phyloP scores from a whole-genome alignment of 768 basidiomycete species.

The Rhizopogon roseolus region DNA sequence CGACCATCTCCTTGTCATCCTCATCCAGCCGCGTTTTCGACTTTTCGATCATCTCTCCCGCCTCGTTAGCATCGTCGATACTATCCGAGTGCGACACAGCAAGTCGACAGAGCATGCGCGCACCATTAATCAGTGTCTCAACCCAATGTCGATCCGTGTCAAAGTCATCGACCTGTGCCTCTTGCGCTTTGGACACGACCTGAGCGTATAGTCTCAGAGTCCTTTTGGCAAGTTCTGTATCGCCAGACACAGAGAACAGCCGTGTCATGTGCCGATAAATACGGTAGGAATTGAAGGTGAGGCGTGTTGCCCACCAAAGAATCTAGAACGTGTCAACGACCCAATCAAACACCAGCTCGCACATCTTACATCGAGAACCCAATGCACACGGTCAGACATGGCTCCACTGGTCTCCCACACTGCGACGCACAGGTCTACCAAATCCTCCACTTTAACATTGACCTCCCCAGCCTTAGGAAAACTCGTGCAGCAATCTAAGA shows the following conservation, averaged over 20 bases:
- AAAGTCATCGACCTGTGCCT: slow-evolving; percentile 43
- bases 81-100: slow-evolving; percentile 37
- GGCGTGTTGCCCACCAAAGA: slow-evolving; percentile 90
- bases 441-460: slow-evolving; percentile 76
- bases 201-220: slow-evolving; percentile 80
- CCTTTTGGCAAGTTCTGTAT: slow-evolving; percentile 60
- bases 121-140: slow-evolving; percentile 70
- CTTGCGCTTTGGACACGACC: slow-evolving; percentile 77
- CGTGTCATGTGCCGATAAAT: slow-evolving; percentile 83
- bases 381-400: slow-evolving; percentile 57
- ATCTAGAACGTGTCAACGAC: slow-evolving; percentile 39
- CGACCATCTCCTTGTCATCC: slow-evolving; percentile 48
- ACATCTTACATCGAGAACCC: slow-evolving; percentile 71
- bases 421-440: slow-evolving; percentile 75
- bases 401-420: slow-evolving; percentile 78
- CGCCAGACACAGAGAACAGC: slow-evolving; percentile 58
- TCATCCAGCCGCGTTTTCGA: slow-evolving; percentile 50
- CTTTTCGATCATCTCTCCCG: slow-evolving; percentile 53
- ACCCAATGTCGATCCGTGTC: slow-evolving; percentile 76
- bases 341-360: neutral
- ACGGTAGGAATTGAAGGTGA: slow-evolving; percentile 90
- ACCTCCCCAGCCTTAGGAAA: slow-evolving; percentile 83
- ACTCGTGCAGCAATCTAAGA: slow-evolving; percentile 61
- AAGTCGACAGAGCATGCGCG: slow-evolving; percentile 66
- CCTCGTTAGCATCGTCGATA: slow-evolving; percentile 59